These are phyloP conservation scores for Apophysomyces elegans DNA, from an alignment of 371 early-diverging fungal species.

Conservation along the genomic window DNA sequence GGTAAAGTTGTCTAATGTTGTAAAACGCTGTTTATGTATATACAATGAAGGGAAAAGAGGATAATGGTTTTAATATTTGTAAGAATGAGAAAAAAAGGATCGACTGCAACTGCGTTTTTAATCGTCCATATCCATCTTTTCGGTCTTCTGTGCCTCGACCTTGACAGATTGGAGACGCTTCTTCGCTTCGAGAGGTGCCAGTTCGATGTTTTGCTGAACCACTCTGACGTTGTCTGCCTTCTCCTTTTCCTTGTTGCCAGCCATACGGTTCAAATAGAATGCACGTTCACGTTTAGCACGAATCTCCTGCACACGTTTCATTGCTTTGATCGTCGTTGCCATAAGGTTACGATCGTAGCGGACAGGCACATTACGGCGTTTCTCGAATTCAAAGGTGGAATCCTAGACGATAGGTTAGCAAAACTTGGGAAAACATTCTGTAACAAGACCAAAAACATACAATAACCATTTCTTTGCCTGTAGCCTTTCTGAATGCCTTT, in stretches of 20 bases:
- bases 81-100: conserved; percentile 11
- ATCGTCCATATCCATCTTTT: conserved; percentile 67
- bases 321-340: conserved; percentile 94
- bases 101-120: conserved; percentile 25
- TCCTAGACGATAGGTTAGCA: conserved; percentile 58
- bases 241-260: conserved; percentile 80
- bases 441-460: conserved; percentile 50
- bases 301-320: conserved; percentile 96
- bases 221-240: conserved; percentile 73
- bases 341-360: conserved; percentile 96
- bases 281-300: conserved; percentile 89
- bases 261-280: conserved; percentile 88
- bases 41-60: neutral
- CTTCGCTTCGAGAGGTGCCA: conserved; percentile 71
- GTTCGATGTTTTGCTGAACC: conserved; percentile 85
- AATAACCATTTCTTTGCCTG: conserved; percentile 99
- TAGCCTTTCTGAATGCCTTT: conserved; percentile 97
- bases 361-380: conserved; percentile 95
- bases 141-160: conserved; percentile 51
- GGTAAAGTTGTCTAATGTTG: too few species aligned
- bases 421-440: neutral
- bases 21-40: too few species aligned
- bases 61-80: conserved; percentile 9
- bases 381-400: conserved; percentile 97
- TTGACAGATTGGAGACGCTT: conserved; percentile 65